phyloP scores from a whole-genome alignment of 2,329 filamentous ascomycete genomes.

The Aureobasidium sp. region DNA sequence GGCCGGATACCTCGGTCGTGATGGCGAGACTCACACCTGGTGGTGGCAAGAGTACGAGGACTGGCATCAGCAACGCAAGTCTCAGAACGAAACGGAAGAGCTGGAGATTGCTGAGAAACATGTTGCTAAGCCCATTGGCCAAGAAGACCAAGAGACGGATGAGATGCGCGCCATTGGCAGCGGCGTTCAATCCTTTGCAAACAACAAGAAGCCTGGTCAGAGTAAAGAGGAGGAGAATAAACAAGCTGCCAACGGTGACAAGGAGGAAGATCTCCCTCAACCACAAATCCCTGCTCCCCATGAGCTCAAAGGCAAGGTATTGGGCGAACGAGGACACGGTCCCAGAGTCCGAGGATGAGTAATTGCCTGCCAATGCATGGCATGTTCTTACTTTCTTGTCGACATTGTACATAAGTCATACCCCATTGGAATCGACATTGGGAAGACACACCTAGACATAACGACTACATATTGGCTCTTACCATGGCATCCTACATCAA shows the following conservation, averaged over 20 bases:
- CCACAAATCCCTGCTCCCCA: not conserved
- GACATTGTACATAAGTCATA: not conserved
- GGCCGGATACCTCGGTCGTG: slow-evolving; percentile 41
- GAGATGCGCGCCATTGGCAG: slow-evolving; percentile 24
- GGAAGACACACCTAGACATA: not conserved
- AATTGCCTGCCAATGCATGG: not conserved
- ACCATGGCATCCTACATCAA: not conserved
- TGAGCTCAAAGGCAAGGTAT: slow-evolving; percentile 3
- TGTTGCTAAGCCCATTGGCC: slow-evolving; percentile 16
- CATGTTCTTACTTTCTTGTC: not conserved
- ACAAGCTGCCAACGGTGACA: not conserved
- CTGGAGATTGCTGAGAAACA: slow-evolving; percentile 16
- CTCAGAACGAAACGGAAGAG: slow-evolving; percentile 31
- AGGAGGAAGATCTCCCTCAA: not conserved
- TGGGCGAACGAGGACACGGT: slow-evolving; percentile 15
- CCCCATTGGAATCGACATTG: not conserved
- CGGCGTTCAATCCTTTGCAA: slow-evolving; percentile 22
- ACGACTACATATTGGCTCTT: not conserved
- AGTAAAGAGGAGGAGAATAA: slow-evolving; percentile 14
- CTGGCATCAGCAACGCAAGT: slow-evolving; percentile 29
- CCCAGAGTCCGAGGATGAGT: slow-evolving; percentile 11
- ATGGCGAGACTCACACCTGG: slow-evolving; percentile 44
- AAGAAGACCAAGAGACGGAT: slow-evolving; percentile 17
- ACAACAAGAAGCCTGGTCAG: slow-evolving; percentile 16
- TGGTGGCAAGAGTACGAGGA: slow-evolving; percentile 42